A percentile compares a stretch with the other conserved stretches of the same genome.
Evolutionary conservation across 2,329 filamentous ascomycete genomes (phyloP).

Genomic region (Cordyceps pruinosa): DNA sequence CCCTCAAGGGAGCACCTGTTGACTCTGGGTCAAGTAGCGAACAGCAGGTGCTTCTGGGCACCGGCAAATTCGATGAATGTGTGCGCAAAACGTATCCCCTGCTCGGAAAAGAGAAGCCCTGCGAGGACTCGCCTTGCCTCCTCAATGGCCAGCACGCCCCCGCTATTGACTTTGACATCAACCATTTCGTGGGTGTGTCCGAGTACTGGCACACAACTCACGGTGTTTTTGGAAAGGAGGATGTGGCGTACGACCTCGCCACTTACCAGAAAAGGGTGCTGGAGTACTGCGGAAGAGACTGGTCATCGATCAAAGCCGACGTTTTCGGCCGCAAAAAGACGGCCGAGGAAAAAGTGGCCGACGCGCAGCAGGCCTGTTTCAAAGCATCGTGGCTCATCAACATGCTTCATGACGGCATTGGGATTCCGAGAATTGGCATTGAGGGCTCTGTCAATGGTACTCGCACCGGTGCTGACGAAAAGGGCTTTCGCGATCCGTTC

Average conservation of each 20-base stretch:
- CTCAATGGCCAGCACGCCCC: constrained; percentile 89
- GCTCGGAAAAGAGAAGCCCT: constrained; percentile 81
- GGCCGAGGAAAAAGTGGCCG: constrained; percentile 69
- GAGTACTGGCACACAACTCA: constrained; percentile 99
- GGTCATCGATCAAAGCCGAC: constrained; percentile 65
- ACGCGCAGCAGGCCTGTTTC: constrained; percentile 86
- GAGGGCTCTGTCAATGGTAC: constrained; percentile 63
- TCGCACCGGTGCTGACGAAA: constrained; percentile 62
- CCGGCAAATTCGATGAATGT: constrained; percentile 82
- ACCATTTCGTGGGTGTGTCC: constrained; percentile 95
- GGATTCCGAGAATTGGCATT: constrained; percentile 76
- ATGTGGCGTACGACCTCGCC: constrained; percentile 81
- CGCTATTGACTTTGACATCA: constrained; percentile 92
- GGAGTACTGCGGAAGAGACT: constrained; percentile 78
- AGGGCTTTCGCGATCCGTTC: constrained; percentile 76
- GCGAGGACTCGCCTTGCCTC: constrained; percentile 75
- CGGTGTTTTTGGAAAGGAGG: constrained; percentile 75
- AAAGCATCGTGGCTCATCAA: constrained; percentile 98
- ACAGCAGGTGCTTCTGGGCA: constrained; percentile 62
- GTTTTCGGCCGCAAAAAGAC: constrained; percentile 62
- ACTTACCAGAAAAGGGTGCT: constrained; percentile 82
- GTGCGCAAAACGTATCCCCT: constrained; percentile 75
- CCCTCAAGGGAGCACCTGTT: constrained; percentile 58
- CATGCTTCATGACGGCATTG: constrained; percentile 91
- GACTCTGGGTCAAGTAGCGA: constrained; percentile 28